Evolutionary conservation across 495 filamentous ascomycete species (phyloP).

Genomic region (Cercophora newfieldiana): DNA sequence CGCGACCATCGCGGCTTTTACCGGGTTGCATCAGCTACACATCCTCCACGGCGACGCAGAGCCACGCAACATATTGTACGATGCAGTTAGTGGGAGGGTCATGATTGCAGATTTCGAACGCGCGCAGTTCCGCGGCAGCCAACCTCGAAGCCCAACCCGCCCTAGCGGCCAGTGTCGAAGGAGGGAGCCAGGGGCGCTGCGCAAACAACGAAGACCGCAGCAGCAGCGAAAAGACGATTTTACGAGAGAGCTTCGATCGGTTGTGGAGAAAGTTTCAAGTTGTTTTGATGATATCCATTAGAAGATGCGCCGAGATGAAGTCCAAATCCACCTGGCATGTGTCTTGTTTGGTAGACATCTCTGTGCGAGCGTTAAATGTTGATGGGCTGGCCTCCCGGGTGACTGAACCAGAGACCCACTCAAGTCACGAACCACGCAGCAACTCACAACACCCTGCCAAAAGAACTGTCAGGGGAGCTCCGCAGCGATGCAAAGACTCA

Average conservation of each 20-base stretch:
- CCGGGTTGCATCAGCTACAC: constrained; percentile 21
- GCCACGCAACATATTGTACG: constrained; percentile 28
- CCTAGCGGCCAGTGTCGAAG: not conserved
- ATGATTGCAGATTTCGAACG: constrained; percentile 35
- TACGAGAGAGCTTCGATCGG: constrained; percentile 1
- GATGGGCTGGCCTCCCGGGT: too few relatives aligned
- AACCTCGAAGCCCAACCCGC: not conserved
- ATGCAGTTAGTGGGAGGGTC: constrained; percentile 15
- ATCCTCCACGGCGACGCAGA: constrained; percentile 30
- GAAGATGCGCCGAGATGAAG: too few relatives aligned
- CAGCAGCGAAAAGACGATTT: too few relatives aligned
- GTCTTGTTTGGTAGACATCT: too few relatives aligned
- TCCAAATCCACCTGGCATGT: too few relatives aligned
- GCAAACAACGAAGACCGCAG: constrained; percentile 3
- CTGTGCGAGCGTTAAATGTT: too few relatives aligned
- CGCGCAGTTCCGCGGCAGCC: not conserved
- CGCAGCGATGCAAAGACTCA: too few relatives aligned
- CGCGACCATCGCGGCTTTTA: constrained; percentile 12
- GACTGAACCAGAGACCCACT: too few relatives aligned
- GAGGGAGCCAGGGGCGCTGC: not conserved
- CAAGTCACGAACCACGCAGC: too few relatives aligned
- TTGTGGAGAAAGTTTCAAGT: not conserved
- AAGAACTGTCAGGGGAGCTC: too few relatives aligned
- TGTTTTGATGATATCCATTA: too few relatives aligned
- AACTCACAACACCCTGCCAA: too few relatives aligned